phyloP scores from a whole-genome alignment of 257 asterid genomes.

The Solanum commersonii region DNA sequence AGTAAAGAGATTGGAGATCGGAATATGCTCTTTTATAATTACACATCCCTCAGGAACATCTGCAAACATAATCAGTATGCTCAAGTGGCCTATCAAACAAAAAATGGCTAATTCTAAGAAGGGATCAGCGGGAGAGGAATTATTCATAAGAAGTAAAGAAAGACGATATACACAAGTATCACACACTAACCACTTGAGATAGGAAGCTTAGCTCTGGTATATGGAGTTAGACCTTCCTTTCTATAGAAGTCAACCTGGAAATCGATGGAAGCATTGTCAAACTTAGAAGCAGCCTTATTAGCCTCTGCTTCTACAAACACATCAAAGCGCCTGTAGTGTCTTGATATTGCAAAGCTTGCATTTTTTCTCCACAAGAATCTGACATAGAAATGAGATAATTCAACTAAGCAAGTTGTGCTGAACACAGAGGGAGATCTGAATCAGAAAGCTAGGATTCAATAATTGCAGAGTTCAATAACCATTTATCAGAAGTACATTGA shows the following conservation, averaged over 20 bases:
- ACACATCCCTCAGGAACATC: constrained; percentile 99
- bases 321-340: constrained; percentile 83
- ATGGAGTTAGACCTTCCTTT: constrained; percentile 79
- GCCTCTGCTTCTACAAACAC: constrained; percentile 95
- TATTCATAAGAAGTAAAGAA: not conserved
- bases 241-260: constrained; percentile 82
- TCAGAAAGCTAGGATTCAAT: not conserved
- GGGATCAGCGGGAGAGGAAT: not conserved
- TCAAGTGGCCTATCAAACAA: not conserved
- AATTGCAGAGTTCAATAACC: not conserved
- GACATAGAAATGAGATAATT: not conserved
- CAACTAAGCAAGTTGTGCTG: not conserved
- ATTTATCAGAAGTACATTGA: not conserved
- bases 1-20: constrained; percentile 78
- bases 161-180: not conserved
- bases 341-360: constrained; percentile 85
- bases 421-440: not conserved
- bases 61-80: constrained; percentile 11
- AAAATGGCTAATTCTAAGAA: not conserved
- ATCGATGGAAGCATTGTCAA: constrained; percentile 76
- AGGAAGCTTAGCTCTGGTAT: constrained; percentile 66
- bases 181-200: constrained; percentile 59
- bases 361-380: constrained; percentile 94
- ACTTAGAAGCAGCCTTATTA: constrained; percentile 86
- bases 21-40: constrained; percentile 74